A percentile compares a stretch with the other conserved stretches of the same genome.
phyloP scores from a whole-genome alignment of 2,329 filamentous ascomycete genomes.

The Pseudofabraea citricarpa region DNA sequence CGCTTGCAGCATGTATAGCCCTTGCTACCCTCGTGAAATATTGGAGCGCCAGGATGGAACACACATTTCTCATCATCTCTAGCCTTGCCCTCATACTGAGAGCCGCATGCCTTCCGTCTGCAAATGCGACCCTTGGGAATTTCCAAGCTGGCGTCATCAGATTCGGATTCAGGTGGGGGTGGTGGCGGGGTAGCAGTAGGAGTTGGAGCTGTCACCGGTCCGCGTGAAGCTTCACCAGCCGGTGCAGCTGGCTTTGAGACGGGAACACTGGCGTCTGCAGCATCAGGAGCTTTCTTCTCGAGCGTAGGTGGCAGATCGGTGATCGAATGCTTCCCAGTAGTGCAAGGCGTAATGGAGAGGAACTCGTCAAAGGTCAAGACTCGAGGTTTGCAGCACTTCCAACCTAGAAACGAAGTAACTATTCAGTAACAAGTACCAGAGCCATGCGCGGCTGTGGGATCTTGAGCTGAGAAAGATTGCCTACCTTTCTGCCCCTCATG shows the following conservation, averaged over 20 bases:
- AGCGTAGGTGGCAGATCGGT: constrained; percentile 65
- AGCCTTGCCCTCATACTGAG: constrained; percentile 53
- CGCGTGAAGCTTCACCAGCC: constrained; percentile 35
- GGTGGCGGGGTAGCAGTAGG: constrained; percentile 42
- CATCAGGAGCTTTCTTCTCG: constrained; percentile 50
- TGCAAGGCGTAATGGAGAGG: constrained; percentile 87
- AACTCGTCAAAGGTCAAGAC: constrained; percentile 98
- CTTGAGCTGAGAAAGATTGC: too few relatives aligned
- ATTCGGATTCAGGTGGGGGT: constrained; percentile 72
- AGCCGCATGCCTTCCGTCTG: constrained; percentile 70
- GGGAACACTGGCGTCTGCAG: constrained; percentile 19
- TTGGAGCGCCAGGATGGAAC: constrained; percentile 82
- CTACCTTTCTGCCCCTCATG: constrained; percentile 98
- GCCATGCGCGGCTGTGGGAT: too few relatives aligned
- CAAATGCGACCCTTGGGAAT: constrained; percentile 74
- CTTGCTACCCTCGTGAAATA: constrained; percentile 98
- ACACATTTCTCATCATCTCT: constrained; percentile 74
- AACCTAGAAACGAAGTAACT: constrained; percentile 58
- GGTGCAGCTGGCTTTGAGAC: constrained; percentile 47
- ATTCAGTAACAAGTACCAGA: too few relatives aligned
- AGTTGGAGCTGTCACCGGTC: constrained; percentile 38
- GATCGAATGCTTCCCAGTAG: constrained; percentile 85
- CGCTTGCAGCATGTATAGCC: constrained; percentile 97
- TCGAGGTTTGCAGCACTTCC: constrained; percentile 98
- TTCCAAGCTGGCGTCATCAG: constrained; percentile 72